Evolutionary conservation across 371 early-diverging fungal species (phyloP), one percentile per base, ranked within the genome.

Genomic region (Coemansia linderi): DNA sequence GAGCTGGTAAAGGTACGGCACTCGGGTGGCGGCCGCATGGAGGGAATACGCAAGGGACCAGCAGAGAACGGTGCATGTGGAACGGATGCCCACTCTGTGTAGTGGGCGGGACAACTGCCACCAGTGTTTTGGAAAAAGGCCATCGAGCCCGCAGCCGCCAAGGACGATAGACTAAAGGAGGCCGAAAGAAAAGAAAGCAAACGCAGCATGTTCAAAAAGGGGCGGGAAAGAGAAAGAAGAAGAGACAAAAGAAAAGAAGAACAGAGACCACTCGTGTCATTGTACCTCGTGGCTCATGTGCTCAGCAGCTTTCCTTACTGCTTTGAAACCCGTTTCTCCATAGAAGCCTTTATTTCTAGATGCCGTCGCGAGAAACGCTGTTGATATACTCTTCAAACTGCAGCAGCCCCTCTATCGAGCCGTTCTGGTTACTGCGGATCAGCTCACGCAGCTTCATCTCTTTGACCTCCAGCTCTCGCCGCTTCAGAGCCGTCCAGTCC

Each of bases 401-500:
- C 8, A 50, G n/a, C 6, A 74, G 39, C 27, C 41, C 50, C 24
- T 69, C 63, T 0, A 59, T 33, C 19, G 59, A 46, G 17, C 39
- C 61, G 38, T 39, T 40, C 39, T 50, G 63, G 58, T 57, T 57
- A n/a, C 46, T 54, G 10, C 63, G 48, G 22, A 66, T 59, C 22
- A 66, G 46, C 60, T 69, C 66, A 3, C 70, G 37, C 7, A 74
- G 4, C 39, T 61, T 63, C 22, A 43, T 33, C 24, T 74, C 74
- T n/a, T 64, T 61, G 7, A 70, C 33, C 46, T 74, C 70, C 41
- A 66, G 66, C 44, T 74, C 70, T 1, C 74, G 57, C 29, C 74
- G 57, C 44, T 57, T 52, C 66, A 74, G 46, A 33, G 74, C 74
- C 4, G 48, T 63, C 70, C 70, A 74, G 62, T 74, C 74, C 8